Evolutionary conservation across 495 filamentous ascomycete species (phyloP).

Genomic region (Xylaria curta): DNA sequence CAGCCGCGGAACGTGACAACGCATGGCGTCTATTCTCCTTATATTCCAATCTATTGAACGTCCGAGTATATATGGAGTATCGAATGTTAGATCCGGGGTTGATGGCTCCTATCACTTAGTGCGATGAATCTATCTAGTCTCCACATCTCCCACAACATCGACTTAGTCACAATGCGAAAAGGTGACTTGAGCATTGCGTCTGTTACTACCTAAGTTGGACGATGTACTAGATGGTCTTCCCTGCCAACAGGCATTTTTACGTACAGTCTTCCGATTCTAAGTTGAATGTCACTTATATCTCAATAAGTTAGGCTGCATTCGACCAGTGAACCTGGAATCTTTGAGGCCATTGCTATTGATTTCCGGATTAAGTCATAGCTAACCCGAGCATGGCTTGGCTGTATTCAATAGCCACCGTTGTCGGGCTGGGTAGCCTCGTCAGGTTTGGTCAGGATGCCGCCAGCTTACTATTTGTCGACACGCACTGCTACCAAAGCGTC

Average conservation of each 20-base stretch:
- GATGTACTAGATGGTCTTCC: neutral
- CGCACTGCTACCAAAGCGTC: constrained; percentile 51
- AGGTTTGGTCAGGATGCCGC: constrained; percentile 28
- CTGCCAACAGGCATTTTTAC: neutral
- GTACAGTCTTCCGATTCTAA: neutral
- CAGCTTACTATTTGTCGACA: constrained; percentile 33
- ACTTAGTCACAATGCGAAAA: neutral
- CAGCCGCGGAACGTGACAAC: neutral
- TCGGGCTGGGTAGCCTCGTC: constrained; percentile 29
- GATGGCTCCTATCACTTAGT: neutral
- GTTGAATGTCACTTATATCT: neutral
- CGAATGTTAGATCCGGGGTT: neutral
- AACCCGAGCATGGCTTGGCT: constrained; percentile 29
- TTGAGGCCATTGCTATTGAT: neutral
- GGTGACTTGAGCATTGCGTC: neutral
- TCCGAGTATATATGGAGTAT: neutral
- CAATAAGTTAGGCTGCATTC: neutral
- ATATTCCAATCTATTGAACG: neutral
- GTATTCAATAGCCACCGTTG: constrained; percentile 26
- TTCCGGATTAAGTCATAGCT: neutral
- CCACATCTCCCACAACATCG: constrained; percentile 1
- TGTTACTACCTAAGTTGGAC: neutral
- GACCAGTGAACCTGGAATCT: neutral
- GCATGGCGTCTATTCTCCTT: neutral
- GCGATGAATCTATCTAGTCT: neutral